A percentile compares a stretch with the other conserved stretches of the same genome.
Conservation (phyloP, 225 moss, liverwort and hornwort genomes). For the Marchantia polymorpha region DNA sequence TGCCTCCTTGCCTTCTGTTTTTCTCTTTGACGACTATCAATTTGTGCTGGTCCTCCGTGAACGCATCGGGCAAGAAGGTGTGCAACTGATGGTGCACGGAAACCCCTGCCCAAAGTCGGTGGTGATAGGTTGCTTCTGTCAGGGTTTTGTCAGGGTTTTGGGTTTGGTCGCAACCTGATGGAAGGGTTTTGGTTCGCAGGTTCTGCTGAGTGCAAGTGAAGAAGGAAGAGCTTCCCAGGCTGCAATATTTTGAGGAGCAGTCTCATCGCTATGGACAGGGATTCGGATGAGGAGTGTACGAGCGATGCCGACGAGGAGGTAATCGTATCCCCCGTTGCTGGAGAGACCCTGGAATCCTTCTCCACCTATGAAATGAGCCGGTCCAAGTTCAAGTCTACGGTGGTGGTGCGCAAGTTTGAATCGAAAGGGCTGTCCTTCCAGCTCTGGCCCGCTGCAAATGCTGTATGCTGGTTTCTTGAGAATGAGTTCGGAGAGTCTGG, state of each 20-base stretch:
- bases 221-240: neutral
- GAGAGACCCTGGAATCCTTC: slow-evolving; percentile 21
- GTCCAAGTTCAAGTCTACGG: slow-evolving; percentile 27
- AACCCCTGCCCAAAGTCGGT: no score
- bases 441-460: slow-evolving; percentile 83
- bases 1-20: no score
- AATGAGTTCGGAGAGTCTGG: slow-evolving; percentile 33
- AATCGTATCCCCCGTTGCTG: neutral
- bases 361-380: slow-evolving; percentile 13
- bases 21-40: no score
- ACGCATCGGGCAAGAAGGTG: no score
- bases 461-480: slow-evolving; percentile 64
- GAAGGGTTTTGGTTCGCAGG: neutral
- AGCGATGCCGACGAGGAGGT: slow-evolving; percentile 3
- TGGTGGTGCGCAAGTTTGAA: slow-evolving; percentile 61
- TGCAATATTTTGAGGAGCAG: neutral
- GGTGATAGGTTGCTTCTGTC: no score
- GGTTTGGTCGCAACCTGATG: no score
- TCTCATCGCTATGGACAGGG: neutral
- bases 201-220: neutral
- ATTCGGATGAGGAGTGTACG: neutral
- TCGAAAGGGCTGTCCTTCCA: slow-evolving; percentile 80
- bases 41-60: no score
- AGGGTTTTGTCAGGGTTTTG: no score
- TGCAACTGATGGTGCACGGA: no score